Conservation (phyloP, 768 basidiomycete genomes). For the Boletellus ananiceps region DNA sequence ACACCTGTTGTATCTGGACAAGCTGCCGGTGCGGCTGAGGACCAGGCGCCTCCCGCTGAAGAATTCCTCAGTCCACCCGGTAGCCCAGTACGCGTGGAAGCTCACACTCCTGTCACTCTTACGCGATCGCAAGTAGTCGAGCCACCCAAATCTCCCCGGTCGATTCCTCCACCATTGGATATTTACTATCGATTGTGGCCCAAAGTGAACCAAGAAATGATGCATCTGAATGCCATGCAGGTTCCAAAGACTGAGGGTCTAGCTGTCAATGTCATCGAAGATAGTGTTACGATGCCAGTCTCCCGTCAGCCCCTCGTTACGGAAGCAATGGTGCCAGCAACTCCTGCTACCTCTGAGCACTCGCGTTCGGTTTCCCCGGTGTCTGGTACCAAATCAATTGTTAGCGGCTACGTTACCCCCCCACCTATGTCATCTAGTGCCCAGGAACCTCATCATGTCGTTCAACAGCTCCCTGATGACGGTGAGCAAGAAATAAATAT, state of each 20-base stretch:
- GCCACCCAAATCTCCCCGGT: conserved; percentile 4
- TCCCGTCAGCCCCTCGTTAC: conserved; percentile 27
- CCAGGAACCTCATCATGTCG: neutral
- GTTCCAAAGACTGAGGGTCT: neutral
- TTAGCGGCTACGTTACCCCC: conserved; percentile 27
- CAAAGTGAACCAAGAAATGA: conserved; percentile 35
- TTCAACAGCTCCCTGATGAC: neutral
- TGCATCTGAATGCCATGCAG: conserved; percentile 25
- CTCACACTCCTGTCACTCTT: neutral
- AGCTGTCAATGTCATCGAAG: neutral
- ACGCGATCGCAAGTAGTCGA: conserved; percentile 6
- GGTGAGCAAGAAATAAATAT: neutral
- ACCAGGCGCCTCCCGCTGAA: conserved; percentile 6
- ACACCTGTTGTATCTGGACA: neutral
- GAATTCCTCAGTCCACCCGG: conserved; percentile 23
- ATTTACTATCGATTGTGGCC: conserved; percentile 32
- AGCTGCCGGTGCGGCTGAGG: conserved; percentile 1
- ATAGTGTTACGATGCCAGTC: neutral
- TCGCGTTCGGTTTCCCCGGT: conserved; percentile 3
- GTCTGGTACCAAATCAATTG: conserved; percentile 23
- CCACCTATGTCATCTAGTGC: conserved; percentile 6
- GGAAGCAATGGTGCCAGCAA: conserved; percentile 27
- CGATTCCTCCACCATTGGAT: conserved; percentile 13
- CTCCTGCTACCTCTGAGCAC: conserved; percentile 14
- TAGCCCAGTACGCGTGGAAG: conserved; percentile 11